Evolutionary conservation across 2,329 filamentous ascomycete species (phyloP), one percentile per base, ranked within the genome.

Genomic region (Neurospora sp.): DNA sequence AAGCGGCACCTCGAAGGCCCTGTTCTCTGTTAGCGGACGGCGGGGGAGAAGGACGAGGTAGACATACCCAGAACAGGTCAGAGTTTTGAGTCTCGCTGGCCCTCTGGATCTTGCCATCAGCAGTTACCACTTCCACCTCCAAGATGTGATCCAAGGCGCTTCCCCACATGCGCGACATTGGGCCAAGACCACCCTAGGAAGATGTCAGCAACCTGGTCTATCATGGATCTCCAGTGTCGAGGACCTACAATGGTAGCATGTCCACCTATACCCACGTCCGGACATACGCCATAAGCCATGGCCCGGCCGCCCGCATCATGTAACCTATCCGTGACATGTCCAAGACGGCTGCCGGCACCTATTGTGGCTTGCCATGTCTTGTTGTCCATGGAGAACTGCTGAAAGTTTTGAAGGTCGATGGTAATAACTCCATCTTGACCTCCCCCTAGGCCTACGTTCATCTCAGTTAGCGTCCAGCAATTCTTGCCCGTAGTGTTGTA

Each of bases 161-260:
- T 67, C 87, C 87, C 86, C 86, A 89, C 82, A 87, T 86, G 23
- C 87, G 81, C 5, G 86, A 88, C 72, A 83, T 82, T n/a, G 85
- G 84, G 0, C 87, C 87, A 6, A 87, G 81, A 1, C 87, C 87
- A 66, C 87, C 86, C 83, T 87, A 68, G 46, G 19, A 73, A 38
- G 11, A 23, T 3, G 13, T 36, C 40, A 73, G 73, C 28, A 13
- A 3, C 10, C 13, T 17, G 15, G 19, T 3, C 19, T 23, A n/a
- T 36, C 38, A 38, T 13, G 23, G 38, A 43, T 13, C 8, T 17
- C 13, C 28, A 5, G 58, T 38, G 17, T n/a, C 15, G 36, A 40
- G 19, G 11, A 19, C 82, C 74, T 73, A 85, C 85, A 70, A 87
- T 85, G 2, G 85, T 87, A 3, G 85, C 83, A 73, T 89, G 86